Evolutionary conservation across 805 yeast species (phyloP).

Genomic region (Barnettozyma wickerhamii): DNA sequence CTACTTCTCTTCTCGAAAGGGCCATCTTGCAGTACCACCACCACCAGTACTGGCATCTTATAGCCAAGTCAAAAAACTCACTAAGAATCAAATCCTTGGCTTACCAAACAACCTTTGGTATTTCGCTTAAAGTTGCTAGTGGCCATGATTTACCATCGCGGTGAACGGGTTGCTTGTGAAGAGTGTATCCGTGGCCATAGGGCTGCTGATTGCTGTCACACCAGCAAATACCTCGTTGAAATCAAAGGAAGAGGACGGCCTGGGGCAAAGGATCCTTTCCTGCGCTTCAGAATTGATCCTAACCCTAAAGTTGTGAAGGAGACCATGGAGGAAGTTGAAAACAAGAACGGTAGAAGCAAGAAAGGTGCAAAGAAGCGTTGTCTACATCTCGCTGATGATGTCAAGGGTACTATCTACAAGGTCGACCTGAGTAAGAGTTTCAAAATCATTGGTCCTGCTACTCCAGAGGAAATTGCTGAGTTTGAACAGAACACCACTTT

Average conservation of each 20-base stretch:
- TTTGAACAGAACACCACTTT: not conserved
- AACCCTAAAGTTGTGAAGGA: constrained; percentile 5
- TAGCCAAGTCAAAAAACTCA: too few species aligned
- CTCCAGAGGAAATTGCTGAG: constrained; percentile 1
- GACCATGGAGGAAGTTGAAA: constrained; percentile 14
- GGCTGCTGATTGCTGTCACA: constrained; percentile 81
- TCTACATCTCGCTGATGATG: constrained; percentile 14
- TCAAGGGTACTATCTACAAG: constrained; percentile 8
- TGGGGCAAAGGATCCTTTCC: constrained; percentile 30
- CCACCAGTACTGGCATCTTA: too few species aligned
- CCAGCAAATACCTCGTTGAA: constrained; percentile 72
- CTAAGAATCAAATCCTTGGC: too few species aligned
- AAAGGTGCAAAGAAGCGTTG: constrained; percentile 11
- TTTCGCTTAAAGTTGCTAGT: not conserved
- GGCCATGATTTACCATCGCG: constrained; percentile 71
- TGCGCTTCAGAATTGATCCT: constrained; percentile 17
- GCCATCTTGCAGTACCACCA: too few species aligned
- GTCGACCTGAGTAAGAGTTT: constrained; percentile 16
- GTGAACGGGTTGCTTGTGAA: constrained; percentile 76
- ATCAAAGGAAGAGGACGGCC: constrained; percentile 93
- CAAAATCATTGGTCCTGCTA: constrained; percentile 11
- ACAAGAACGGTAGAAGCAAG: constrained; percentile 12
- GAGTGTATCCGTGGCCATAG: constrained; percentile 93
- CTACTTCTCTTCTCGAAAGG: too few species aligned
- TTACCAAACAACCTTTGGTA: too few species aligned